Evolutionary conservation across 1,139 yeast genomes (phyloP).

Genomic region (Casaregolazyma lundiana): DNA sequence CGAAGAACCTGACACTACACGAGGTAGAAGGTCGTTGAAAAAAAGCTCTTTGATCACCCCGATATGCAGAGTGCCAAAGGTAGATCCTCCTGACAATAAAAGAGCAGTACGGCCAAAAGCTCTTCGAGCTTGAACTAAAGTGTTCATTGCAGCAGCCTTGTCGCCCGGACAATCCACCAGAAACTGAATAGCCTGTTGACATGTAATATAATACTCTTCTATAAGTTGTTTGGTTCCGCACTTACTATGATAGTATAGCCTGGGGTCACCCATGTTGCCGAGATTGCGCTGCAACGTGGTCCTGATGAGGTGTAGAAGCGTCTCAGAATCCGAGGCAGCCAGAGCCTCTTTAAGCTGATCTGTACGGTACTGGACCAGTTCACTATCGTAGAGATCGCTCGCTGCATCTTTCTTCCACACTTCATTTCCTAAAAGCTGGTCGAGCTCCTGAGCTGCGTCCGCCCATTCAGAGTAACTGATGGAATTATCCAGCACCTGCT

Average conservation of each 20-base stretch:
- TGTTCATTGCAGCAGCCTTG: conserved; percentile 65
- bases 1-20: conserved; percentile 90
- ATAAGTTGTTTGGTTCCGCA: conserved; percentile 83
- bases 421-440: conserved; percentile 57
- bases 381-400: conserved; percentile 67
- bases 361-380: conserved; percentile 51
- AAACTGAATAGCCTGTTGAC: conserved; percentile 56
- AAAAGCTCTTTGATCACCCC: conserved; percentile 82
- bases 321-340: conserved; percentile 49
- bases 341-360: conserved; percentile 62
- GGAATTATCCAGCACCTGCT: conserved; percentile 30
- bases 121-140: conserved; percentile 81
- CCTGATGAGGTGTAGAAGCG: conserved; percentile 66
- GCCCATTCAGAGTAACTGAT: conserved; percentile 70
- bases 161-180: conserved; percentile 45
- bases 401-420: conserved; percentile 64
- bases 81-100: conserved; percentile 91
- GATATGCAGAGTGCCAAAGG: conserved; percentile 86
- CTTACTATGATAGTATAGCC: conserved; percentile 69
- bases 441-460: conserved; percentile 57
- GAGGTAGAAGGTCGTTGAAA: conserved; percentile 71
- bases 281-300: conserved; percentile 82
- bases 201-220: conserved; percentile 78
- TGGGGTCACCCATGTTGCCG: conserved; percentile 83
- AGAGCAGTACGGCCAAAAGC: conserved; percentile 92